Evolutionary conservation across 345 rosid genomes (phyloP), one percentile per base, ranked within the genome.

Genomic region (Linum usitatissimum): DNA sequence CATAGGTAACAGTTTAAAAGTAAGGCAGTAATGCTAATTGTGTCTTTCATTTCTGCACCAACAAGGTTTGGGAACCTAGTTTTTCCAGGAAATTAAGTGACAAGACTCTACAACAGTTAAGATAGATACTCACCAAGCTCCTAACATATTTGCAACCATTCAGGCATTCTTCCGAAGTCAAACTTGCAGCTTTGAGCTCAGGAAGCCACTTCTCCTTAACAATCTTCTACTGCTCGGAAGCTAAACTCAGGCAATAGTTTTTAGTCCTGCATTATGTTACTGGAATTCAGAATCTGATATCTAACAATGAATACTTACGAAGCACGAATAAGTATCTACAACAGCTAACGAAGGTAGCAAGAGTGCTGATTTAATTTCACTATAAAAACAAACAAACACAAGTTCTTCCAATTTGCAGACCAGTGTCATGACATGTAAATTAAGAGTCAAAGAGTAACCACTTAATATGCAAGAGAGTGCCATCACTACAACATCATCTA

Each of bases 181-280:
- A 69, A 64, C 76, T 73, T n/a, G 87, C 82, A 64, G 81, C 63
- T 76, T 77, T 86, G 42, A 93, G 91, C 66, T 93, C 90, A 67
- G 97, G 97, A 73, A 92, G 77, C 94, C 99, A 89, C 72, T 83
- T 79, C 74, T 90, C 88, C 6, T 67, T 66, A 62, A 90, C 80
- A 63, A 70, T 71, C 51, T 78, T 89, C 78, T 89, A 96, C 78
- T 90, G 97, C 76, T 93, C 91, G 59, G 79, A 71, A 55, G 98
- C 95, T 78, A 91, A 74, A 68, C 73, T 78, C 70, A 92, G 76
- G 74, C 93, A 92, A 71, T 78, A 85, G 63, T 75, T 81, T 9
- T 94, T 85, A 60, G 88, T 83, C 86, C 94, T 89, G 82, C 73
- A 74, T 63, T 34, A 34, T 18, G 58, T n/a, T 18, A 3, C 20